phyloP scores from a whole-genome alignment of 495 filamentous ascomycete genomes.

The Neurospora tetrasperma region DNA sequence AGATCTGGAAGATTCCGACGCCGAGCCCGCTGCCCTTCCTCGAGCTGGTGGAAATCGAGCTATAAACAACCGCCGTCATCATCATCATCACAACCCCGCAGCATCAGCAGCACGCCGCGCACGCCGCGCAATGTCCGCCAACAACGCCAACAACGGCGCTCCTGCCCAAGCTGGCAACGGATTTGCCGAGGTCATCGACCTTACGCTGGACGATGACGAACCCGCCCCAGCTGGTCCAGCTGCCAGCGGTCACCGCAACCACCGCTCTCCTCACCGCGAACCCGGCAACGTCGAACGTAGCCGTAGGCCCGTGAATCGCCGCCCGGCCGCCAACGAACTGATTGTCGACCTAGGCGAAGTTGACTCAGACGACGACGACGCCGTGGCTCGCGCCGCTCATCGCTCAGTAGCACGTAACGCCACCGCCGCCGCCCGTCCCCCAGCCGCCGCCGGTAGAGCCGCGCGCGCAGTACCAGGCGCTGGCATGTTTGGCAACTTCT shows the following conservation, averaged over 20 bases:
- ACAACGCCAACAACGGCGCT: conserved; percentile 26
- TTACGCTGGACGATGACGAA: conserved; percentile 25
- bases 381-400: not conserved
- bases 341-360: not conserved
- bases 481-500: not conserved
- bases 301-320: not conserved
- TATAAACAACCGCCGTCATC: not conserved
- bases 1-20: not conserved
- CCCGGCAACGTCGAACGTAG: not conserved
- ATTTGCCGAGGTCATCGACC: conserved; percentile 23
- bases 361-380: not conserved
- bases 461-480: not conserved
- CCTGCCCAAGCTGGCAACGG: conserved; percentile 22
- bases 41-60: not conserved
- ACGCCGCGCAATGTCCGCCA: conserved; percentile 11
- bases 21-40: not conserved
- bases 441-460: not conserved
- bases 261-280: conserved; percentile 3
- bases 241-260: not conserved
- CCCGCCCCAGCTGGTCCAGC: conserved; percentile 5
- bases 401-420: not conserved
- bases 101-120: conserved; percentile 17
- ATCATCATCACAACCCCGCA: not conserved
- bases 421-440: not conserved
- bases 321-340: not conserved